Percentiles rank a stretch among this genome's conserved stretches.
These are phyloP conservation scores for Calophaca sinica DNA, from an alignment of 306 rosid species.

Conservation along the genomic window DNA sequence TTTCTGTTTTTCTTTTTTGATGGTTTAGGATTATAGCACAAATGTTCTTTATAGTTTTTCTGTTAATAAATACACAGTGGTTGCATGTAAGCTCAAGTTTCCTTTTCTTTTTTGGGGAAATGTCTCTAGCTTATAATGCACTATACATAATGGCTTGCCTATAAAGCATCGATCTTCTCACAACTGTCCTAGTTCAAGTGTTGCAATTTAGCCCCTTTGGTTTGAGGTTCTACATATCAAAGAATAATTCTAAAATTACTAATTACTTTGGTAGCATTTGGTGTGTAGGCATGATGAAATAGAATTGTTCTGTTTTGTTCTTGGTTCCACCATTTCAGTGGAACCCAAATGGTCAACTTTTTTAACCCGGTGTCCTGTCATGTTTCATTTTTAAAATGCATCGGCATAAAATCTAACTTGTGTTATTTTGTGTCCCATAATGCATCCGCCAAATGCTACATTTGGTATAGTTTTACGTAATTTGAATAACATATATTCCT, in stretches of 20 bases:
- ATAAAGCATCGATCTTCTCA: slow-evolving; percentile 4
- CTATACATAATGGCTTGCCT: slow-evolving; percentile 10
- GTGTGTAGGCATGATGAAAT: neutral
- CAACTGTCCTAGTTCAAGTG: neutral
- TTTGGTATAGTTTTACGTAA: neutral
- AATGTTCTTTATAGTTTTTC: slow-evolving; percentile 24
- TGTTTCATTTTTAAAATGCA: neutral
- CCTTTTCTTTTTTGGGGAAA: neutral
- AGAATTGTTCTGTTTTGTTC: neutral
- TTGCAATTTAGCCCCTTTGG: neutral
- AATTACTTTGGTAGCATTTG: neutral
- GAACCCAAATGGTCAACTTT: neutral
- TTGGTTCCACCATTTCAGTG: neutral
- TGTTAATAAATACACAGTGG: slow-evolving; percentile 2
- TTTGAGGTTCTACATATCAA: neutral
- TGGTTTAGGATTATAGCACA: neutral
- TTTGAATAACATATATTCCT: no score
- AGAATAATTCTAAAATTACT: neutral
- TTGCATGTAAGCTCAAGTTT: neutral
- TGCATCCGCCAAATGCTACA: neutral
- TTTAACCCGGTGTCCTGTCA: neutral
- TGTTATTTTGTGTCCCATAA: neutral
- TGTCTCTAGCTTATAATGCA: slow-evolving; percentile 8
- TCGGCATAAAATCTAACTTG: neutral
- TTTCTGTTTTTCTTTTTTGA: neutral